Conservation (phyloP, 768 basidiomycete genomes). For the Boletus pseudopeckii region DNA sequence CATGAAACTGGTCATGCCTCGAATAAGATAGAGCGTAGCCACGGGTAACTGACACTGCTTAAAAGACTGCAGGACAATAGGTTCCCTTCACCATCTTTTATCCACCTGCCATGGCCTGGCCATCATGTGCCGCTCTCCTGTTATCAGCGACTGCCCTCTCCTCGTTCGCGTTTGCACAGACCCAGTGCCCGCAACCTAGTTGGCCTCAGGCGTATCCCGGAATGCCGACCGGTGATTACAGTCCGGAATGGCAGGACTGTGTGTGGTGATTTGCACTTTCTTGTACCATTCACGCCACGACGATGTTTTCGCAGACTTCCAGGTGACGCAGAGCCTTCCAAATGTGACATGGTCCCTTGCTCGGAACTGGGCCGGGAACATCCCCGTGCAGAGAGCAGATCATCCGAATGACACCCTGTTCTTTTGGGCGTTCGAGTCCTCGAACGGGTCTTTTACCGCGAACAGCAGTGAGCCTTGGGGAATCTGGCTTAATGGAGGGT, state of each 20-base stretch:
- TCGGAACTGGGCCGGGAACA: conserved; percentile 59
- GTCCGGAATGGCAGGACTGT: conserved; percentile 62
- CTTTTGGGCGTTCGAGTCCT: conserved; percentile 61
- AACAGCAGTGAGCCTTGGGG: conserved; percentile 55
- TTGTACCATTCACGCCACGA: not conserved
- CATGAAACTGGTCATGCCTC: too few relatives aligned
- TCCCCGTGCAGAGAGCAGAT: conserved; percentile 54
- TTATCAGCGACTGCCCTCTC: not conserved
- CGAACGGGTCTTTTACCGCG: conserved; percentile 51
- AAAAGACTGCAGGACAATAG: too few relatives aligned
- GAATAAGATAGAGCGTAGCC: too few relatives aligned
- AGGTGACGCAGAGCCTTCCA: conserved; percentile 51
- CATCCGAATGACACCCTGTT: conserved; percentile 67
- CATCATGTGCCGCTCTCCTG: not conserved
- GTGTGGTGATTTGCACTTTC: conserved; percentile 27
- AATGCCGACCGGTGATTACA: conserved; percentile 43
- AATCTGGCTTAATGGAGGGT: conserved; percentile 74
- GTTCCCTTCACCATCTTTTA: not conserved
- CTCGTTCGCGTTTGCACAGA: not conserved
- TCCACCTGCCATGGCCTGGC: not conserved
- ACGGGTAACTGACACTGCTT: too few relatives aligned
- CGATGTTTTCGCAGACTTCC: conserved; percentile 44
- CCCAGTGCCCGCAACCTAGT: conserved; percentile 3
- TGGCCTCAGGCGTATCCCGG: conserved; percentile 42
- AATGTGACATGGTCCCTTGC: conserved; percentile 51